Evolutionary conservation across 306 rosid genomes (phyloP), one percentile per base, ranked within the genome.

Genomic region (Sicyos edulis): DNA sequence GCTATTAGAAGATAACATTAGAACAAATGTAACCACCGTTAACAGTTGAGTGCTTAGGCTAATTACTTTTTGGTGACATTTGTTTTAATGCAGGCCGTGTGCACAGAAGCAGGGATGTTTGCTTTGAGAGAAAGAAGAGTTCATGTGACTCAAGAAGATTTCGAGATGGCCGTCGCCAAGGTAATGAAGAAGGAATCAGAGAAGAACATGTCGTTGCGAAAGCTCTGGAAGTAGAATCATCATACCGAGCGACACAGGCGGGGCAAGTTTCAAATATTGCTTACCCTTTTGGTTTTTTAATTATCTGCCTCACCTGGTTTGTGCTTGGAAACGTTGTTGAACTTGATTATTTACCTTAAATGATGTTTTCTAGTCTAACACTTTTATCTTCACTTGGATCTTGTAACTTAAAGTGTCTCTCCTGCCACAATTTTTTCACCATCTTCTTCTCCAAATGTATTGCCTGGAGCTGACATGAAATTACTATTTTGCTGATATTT

Each of bases 81-180:
- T n/a, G n/a, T n/a, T n/a, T n/a, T n/a, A n/a, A 3, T 44, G 64
- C 86, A 93, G 99, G 99, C 99, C 19, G 99, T 95, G 15, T 91
- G 99, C 86, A 95, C 99, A 45, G 99, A 95, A 84, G 97, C 99
- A 4, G 99, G 99, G 26, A 95, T 95, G 99, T 95, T 95, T 82
- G 97, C 99, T 45, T 73, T 95, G 83, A 89, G 99, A 76, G 97
- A 89, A 85, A 84, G 99, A 77, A 87, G 99, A 71, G 96, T 95
- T 42, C 99, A 91, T 17, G 99, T 95, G 42, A 89, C 97, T 2
- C 95, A 95, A 74, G 99, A 95, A 78, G 99, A 95, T 78, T 95
- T 95, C 62, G 99, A 95, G 87, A 95, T 95, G 96, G 99, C 96
- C 2, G 99, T 95, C 64, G 99, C 99, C 49, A 95, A 95, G 91